Conservation (phyloP, 495 filamentous ascomycete species). For the Cercophora newfieldiana region DNA sequence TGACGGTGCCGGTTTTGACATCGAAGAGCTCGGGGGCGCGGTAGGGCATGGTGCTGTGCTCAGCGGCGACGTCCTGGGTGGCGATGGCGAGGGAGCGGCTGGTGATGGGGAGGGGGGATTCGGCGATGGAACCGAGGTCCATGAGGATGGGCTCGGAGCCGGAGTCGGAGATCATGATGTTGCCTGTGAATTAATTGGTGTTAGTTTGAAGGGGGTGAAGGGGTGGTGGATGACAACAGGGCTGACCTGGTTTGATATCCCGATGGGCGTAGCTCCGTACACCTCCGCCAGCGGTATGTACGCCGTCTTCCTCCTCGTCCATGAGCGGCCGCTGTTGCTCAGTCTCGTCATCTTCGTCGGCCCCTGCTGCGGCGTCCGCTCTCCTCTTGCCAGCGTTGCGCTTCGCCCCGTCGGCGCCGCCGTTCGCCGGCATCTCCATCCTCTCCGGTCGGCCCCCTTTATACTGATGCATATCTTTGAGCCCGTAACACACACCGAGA, state of each 20-base stretch:
- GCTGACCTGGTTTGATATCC: slow-evolving; percentile 92
- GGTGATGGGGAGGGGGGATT: slow-evolving; percentile 88
- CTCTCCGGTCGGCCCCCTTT: slow-evolving; percentile 47
- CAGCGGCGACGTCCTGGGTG: slow-evolving; percentile 89
- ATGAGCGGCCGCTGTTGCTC: slow-evolving; percentile 78
- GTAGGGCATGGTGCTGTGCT: slow-evolving; percentile 98
- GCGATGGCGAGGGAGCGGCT: slow-evolving; percentile 86
- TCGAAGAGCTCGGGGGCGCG: slow-evolving; percentile 97
- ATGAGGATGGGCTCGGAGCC: slow-evolving; percentile 91
- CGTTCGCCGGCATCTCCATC: slow-evolving; percentile 45
- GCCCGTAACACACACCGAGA: slow-evolving; percentile 82
- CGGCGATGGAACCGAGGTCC: slow-evolving; percentile 92
- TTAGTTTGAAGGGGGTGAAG: slow-evolving; percentile 5
- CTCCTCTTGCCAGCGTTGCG: slow-evolving; percentile 58
- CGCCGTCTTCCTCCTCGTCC: slow-evolving; percentile 71
- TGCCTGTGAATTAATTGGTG: slow-evolving; percentile 54
- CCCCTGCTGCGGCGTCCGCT: slow-evolving; percentile 44
- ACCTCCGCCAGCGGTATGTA: slow-evolving; percentile 64
- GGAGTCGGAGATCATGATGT: slow-evolving; percentile 93
- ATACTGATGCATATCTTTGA: slow-evolving; percentile 91
- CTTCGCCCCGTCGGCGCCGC: slow-evolving; percentile 57
- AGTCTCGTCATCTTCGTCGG: slow-evolving; percentile 66
- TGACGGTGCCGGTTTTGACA: slow-evolving; percentile 86
- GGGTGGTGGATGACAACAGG: neutral
- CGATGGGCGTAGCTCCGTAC: slow-evolving; percentile 86